phyloP scores from a whole-genome alignment of 2,329 filamentous ascomycete species.

The Monascus ruber region DNA sequence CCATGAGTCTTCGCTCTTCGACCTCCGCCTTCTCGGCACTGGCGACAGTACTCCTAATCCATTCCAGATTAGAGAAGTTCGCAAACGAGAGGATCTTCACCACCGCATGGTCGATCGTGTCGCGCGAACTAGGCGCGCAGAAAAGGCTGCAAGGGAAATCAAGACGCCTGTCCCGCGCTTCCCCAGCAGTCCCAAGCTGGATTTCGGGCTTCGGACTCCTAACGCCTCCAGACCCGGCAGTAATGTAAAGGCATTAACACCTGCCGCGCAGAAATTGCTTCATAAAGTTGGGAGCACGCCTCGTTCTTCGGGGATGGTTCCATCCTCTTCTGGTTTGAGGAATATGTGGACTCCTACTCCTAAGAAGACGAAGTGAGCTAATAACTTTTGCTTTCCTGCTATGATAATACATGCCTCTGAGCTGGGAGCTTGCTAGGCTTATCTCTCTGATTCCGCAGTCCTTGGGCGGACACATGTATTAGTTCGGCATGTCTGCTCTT shows the following conservation, averaged over 20 bases:
- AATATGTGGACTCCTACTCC: conserved; percentile 32
- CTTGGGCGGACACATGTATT: no score
- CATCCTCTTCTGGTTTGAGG: conserved; percentile 11
- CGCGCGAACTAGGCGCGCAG: conserved; percentile 57
- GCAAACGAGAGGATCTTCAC: conserved; percentile 69
- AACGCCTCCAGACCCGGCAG: conserved; percentile 8
- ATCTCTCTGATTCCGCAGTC: no score
- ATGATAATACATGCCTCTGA: no score
- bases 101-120: conserved; percentile 78
- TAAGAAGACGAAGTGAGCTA: conserved; percentile 12
- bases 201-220: conserved; percentile 19
- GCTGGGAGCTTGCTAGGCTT: no score
- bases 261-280: conserved; percentile 33
- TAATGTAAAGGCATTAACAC: conserved; percentile 27
- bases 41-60: conserved; percentile 53
- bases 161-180: conserved; percentile 36
- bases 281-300: conserved; percentile 28
- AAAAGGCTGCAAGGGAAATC: conserved; percentile 48
- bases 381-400: no score
- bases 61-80: conserved; percentile 65
- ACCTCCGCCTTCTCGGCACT: conserved; percentile 31
- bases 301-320: conserved; percentile 5
- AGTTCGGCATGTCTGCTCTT: no score
- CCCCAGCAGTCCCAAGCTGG: conserved; percentile 28
- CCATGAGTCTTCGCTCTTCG: conserved; percentile 6